A percentile compares a stretch with the other conserved stretches of the same genome.
These are phyloP conservation scores for Daldinia bambusicola DNA, from an alignment of 495 filamentous ascomycete species.

Conservation along the genomic window DNA sequence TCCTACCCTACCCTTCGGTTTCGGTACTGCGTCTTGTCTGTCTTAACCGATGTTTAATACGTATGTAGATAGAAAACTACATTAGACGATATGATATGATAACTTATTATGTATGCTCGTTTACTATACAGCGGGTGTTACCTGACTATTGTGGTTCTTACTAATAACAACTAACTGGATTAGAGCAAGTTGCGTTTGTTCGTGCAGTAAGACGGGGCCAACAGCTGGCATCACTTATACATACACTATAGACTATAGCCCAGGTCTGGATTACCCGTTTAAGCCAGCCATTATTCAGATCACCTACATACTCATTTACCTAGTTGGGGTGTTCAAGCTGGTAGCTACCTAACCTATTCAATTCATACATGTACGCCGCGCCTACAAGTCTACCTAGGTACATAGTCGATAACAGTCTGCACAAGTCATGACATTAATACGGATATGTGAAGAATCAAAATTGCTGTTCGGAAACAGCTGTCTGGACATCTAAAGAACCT, in stretches of 20 bases:
- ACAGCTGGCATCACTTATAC: neutral
- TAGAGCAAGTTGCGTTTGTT: neutral
- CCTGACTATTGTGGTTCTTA: neutral
- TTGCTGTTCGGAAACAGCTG: no score
- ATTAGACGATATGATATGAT: neutral
- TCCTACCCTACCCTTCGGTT: slow-evolving; percentile 10
- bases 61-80: neutral
- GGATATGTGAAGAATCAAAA: no score
- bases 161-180: neutral
- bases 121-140: neutral
- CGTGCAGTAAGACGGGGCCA: slow-evolving; percentile 1
- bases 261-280: neutral
- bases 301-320: neutral
- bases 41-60: neutral
- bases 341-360: neutral
- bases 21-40: neutral
- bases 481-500: no score
- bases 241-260: neutral
- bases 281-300: neutral
- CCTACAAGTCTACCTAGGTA: neutral
- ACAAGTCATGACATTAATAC: neutral
- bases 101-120: neutral
- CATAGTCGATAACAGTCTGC: neutral
- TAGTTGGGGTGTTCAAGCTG: neutral
- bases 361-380: neutral